These are phyloP conservation scores for Penicillium simplicissimum DNA, from an alignment of 495 filamentous ascomycete genomes.

Conservation along the genomic window DNA sequence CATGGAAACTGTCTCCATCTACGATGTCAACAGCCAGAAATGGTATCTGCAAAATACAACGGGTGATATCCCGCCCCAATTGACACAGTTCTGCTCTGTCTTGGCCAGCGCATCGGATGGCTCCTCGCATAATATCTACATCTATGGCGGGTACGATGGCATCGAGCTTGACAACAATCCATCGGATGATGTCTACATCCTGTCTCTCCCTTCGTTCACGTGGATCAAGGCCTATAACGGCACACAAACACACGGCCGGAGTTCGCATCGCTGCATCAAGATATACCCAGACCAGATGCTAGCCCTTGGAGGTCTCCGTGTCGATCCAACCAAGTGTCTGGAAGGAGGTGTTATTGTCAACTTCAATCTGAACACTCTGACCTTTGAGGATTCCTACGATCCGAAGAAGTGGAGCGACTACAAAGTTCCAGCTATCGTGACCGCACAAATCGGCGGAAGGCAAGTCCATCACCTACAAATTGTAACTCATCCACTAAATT, in stretches of 20 bases:
- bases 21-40: constrained; percentile 57
- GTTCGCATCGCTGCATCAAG: constrained; percentile 63
- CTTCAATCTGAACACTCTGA: constrained; percentile 62
- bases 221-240: constrained; percentile 65
- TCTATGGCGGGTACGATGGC: constrained; percentile 70
- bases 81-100: constrained; percentile 66
- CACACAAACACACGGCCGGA: constrained; percentile 49
- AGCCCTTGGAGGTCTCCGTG: constrained; percentile 57
- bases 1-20: constrained; percentile 67
- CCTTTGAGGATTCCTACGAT: constrained; percentile 62
- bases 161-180: constrained; percentile 34
- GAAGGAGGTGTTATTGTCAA: constrained; percentile 55
- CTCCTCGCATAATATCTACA: constrained; percentile 71
- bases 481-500: background rate
- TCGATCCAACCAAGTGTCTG: constrained; percentile 46
- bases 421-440: constrained; percentile 59
- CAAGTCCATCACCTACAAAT: constrained; percentile 25
- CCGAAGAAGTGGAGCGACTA: constrained; percentile 59
- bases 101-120: constrained; percentile 60
- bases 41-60: constrained; percentile 62
- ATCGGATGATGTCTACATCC: constrained; percentile 69
- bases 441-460: constrained; percentile 61
- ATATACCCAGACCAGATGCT: constrained; percentile 76
- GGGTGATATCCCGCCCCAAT: constrained; percentile 51
- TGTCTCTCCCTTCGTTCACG: constrained; percentile 75